Conservation (phyloP, 1,139 yeast genomes). For the Sugiyamaella xylanicola region DNA sequence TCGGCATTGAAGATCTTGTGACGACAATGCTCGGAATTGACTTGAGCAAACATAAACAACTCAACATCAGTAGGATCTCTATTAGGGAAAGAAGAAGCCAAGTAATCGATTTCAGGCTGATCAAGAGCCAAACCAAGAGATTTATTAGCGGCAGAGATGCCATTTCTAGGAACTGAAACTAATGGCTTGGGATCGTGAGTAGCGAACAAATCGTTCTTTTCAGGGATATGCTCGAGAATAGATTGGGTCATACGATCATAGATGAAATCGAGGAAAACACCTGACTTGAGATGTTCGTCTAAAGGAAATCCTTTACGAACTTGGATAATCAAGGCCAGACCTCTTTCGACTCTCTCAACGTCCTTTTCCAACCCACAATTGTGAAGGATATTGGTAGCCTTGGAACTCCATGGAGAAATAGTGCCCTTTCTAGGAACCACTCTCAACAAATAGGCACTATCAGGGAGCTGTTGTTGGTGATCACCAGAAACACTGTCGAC, state of each 20-base stretch:
- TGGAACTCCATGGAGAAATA: slow-evolving; percentile 98
- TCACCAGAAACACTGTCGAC: slow-evolving; percentile 40
- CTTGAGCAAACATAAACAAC: slow-evolving; percentile 98
- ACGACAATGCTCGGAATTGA: slow-evolving; percentile 98
- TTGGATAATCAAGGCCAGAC: slow-evolving; percentile 70
- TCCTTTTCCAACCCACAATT: slow-evolving; percentile 78
- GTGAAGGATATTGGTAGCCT: slow-evolving; percentile 91
- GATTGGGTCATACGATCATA: slow-evolving; percentile 95
- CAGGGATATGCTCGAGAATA: slow-evolving; percentile 58
- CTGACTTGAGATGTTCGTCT: slow-evolving; percentile 53
- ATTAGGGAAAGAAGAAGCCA: slow-evolving; percentile 76
- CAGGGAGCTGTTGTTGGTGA: slow-evolving; percentile 43
- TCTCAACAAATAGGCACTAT: slow-evolving; percentile 64
- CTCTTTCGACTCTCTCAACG: slow-evolving; percentile 88
- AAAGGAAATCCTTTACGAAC: slow-evolving; percentile 71
- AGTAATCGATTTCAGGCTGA: slow-evolving; percentile 86
- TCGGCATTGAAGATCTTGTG: slow-evolving; percentile 98
- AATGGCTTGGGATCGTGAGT: slow-evolving; percentile 85
- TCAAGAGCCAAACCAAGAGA: slow-evolving; percentile 90
- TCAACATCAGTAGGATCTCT: slow-evolving; percentile 98
- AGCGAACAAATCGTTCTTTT: slow-evolving; percentile 69
- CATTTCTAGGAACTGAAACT: slow-evolving; percentile 61
- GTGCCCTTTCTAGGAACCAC: slow-evolving; percentile 94
- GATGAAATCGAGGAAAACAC: slow-evolving; percentile 64
- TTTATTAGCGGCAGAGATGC: slow-evolving; percentile 74